Evolutionary conservation across 148 eudicot genomes (phyloP).

Genomic region (Suaeda aralocaspica): DNA sequence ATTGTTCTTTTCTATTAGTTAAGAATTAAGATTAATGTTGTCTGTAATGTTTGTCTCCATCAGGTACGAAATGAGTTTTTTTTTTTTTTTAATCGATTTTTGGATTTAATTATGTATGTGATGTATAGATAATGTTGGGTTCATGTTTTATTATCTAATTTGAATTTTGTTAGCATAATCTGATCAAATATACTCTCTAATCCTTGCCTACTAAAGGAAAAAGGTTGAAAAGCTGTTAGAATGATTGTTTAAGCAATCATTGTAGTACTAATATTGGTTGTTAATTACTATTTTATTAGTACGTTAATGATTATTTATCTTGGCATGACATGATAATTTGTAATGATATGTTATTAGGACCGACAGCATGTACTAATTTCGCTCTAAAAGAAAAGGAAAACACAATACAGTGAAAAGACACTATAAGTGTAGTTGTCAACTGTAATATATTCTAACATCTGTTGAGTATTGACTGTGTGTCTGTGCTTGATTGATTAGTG

Average conservation of each 20-base stretch:
- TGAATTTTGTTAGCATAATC: slow-evolving; percentile 6
- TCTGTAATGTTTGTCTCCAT: background rate
- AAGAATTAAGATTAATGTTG: background rate
- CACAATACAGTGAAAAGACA: background rate
- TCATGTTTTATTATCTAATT: slow-evolving; percentile 6
- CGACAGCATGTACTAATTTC: slow-evolving; percentile 11
- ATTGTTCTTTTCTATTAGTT: slow-evolving; percentile 6
- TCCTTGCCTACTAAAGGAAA: background rate
- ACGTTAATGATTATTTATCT: background rate
- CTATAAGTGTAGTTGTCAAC: slow-evolving; percentile 3
- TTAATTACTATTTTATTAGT: background rate
- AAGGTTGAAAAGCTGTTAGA: slow-evolving; percentile 11
- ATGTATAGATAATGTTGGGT: background rate
- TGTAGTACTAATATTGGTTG: background rate
- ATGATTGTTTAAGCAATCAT: slow-evolving; percentile 11
- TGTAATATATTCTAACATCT: background rate
- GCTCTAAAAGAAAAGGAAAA: background rate
- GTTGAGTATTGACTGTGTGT: background rate
- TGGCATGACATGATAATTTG: slow-evolving; percentile 5
- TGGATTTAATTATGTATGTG: background rate
- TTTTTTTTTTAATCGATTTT: slow-evolving; percentile 9
- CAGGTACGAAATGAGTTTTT: background rate
- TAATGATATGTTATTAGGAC: slow-evolving; percentile 14
- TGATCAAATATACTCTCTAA: background rate
- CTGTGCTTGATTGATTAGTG: background rate